These are phyloP conservation scores for Yarrowia keelungensis DNA, from an alignment of 805 yeast species.

Conservation along the genomic window DNA sequence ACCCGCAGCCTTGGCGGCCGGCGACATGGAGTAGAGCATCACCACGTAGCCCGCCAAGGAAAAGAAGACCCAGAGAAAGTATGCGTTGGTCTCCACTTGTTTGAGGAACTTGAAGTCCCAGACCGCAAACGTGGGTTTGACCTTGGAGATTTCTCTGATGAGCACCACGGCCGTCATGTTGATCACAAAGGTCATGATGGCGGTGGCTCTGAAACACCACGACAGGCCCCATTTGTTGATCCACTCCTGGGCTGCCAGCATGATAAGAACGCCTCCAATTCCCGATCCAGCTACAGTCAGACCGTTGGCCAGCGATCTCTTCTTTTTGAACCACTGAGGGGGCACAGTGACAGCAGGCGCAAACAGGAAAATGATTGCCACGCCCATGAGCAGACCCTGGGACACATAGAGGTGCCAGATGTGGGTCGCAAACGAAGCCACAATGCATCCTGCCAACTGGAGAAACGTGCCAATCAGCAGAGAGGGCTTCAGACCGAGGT, in stretches of 20 bases:
- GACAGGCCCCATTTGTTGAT: slow-evolving; percentile 57
- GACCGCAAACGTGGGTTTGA: slow-evolving; percentile 22
- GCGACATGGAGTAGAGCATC: slow-evolving; percentile 46
- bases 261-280: slow-evolving; percentile 56
- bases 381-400: slow-evolving; percentile 60
- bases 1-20: slow-evolving; percentile 45
- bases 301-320: slow-evolving; percentile 58
- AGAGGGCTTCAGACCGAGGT: slow-evolving; percentile 28
- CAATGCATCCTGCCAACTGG: slow-evolving; percentile 30
- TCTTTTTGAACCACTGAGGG: slow-evolving; percentile 59
- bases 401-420: slow-evolving; percentile 61
- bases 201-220: slow-evolving; percentile 61
- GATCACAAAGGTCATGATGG: slow-evolving; percentile 43
- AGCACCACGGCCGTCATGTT: slow-evolving; percentile 26
- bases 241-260: slow-evolving; percentile 47
- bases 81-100: slow-evolving; percentile 10
- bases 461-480: slow-evolving; percentile 25
- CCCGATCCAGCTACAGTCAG: slow-evolving; percentile 59
- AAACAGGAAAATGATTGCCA: slow-evolving; percentile 56
- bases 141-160: slow-evolving; percentile 31
- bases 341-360: slow-evolving; percentile 56
- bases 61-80: slow-evolving; percentile 33
- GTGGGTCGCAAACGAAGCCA: slow-evolving; percentile 40
- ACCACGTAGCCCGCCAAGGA: slow-evolving; percentile 25
- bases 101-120: slow-evolving; percentile 19